phyloP scores from a whole-genome alignment of 2,329 filamentous ascomycete genomes.

The Paecilomyces sp. region DNA sequence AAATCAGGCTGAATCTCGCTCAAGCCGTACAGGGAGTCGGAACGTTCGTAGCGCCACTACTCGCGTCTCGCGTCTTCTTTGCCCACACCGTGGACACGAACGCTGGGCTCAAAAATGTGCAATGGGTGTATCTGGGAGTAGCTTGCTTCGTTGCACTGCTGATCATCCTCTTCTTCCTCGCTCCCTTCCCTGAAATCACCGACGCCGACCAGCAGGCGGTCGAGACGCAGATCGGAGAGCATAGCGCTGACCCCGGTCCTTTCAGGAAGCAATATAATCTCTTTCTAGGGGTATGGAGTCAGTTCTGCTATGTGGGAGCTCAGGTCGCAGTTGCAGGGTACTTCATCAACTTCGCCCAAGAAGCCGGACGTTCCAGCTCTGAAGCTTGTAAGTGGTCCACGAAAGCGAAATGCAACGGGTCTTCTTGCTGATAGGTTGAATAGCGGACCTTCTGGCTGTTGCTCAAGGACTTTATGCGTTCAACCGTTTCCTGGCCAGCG shows the following conservation, averaged over 20 bases:
- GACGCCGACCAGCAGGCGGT: conserved; percentile 56
- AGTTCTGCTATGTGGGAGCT: conserved; percentile 59
- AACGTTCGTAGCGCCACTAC: conserved; percentile 51
- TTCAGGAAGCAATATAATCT: conserved; percentile 54
- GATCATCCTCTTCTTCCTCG: conserved; percentile 53
- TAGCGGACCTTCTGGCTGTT: conserved; percentile 49
- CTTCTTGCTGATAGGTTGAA: neutral
- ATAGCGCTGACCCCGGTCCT: conserved; percentile 22
- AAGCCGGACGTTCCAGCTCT: conserved; percentile 29
- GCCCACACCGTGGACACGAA: conserved; percentile 43
- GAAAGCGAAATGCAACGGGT: conserved; percentile 9
- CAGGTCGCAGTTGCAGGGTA: conserved; percentile 44
- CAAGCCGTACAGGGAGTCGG: conserved; percentile 55
- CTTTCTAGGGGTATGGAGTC: conserved; percentile 53
- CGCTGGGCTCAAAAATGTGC: conserved; percentile 51
- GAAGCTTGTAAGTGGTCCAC: conserved; percentile 14
- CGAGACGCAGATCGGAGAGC: conserved; percentile 33
- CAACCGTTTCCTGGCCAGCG: conserved; percentile 52
- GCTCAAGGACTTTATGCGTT: conserved; percentile 55
- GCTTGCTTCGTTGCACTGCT: conserved; percentile 53
- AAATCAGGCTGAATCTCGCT: conserved; percentile 53
- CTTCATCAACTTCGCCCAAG: conserved; percentile 47
- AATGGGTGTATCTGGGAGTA: conserved; percentile 59
- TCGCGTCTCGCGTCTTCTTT: conserved; percentile 58
- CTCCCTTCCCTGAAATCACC: conserved; percentile 49